Evolutionary conservation across 148 eudicot genomes (phyloP), one percentile per base, ranked within the genome.

Genomic region (Camellia lanceoleosa): DNA sequence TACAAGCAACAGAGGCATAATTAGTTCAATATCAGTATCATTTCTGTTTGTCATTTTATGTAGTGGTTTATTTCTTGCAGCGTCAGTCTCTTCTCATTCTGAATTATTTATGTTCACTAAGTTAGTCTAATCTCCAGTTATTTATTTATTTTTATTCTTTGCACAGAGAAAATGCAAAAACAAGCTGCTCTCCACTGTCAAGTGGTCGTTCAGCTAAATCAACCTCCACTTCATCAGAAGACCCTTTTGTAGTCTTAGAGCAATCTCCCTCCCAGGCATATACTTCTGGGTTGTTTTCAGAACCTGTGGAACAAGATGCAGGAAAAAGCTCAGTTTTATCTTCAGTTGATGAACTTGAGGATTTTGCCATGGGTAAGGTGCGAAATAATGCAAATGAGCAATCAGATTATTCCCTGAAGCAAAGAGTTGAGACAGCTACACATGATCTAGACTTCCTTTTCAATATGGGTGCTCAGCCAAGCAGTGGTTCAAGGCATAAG

Each of bases 381-480:
- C 79, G 20, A 46, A 80, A 73, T 69, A 66, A 18, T 59, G 79
- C 71, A 76, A 86, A 87, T 77, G 83, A 72, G 73, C 59, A 75
- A 42, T 74, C 72, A 70, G 79, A 79, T 87, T 14, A 13, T 49
- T 59, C 18, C 68, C 75, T 58, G 56, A 63, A 20, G 23, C 68
- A 61, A 75, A 20, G 44, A 63, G 42, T 47, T 74, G 77, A 74
- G 51, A 30, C 49, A 5, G 68, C 74, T 82, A 73, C 60, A 5
- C 74, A 79, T 87, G 87, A 86, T 92, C 78, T 92, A n/a, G 95
- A 89, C 74, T 78, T 84, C 9, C 77, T 91, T 82, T 92, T 91
- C 71, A 64, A 79, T 52, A 55, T 79, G 46, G 78, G 83, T 15
- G 8, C 59, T 73, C 79, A 77, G 72, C 62, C 83, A 73, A 88